Evolutionary conservation across 2,329 filamentous ascomycete genomes (phyloP).

Genomic region (Aureobasidium subglaciale): DNA sequence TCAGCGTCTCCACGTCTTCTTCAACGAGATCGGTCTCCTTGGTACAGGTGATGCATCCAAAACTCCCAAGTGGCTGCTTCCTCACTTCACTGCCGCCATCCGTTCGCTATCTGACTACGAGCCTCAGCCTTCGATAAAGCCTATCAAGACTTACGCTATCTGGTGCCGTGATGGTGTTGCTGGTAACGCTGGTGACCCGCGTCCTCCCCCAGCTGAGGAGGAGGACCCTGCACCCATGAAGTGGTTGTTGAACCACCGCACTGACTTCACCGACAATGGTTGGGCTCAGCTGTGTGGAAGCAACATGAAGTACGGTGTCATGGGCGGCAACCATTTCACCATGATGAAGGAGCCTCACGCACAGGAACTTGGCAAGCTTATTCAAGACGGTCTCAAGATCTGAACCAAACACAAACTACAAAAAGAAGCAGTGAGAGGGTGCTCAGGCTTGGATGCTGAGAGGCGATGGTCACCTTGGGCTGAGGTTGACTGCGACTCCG

Average conservation of each 20-base stretch:
- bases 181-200: constrained; percentile 57
- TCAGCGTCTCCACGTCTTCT: constrained; percentile 60
- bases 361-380: constrained; percentile 33
- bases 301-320: constrained; percentile 58
- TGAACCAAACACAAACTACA: background rate
- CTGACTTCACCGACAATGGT: constrained; percentile 62
- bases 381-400: constrained; percentile 33
- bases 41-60: constrained; percentile 54
- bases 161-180: constrained; percentile 71
- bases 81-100: constrained; percentile 65
- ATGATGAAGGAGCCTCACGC: constrained; percentile 61
- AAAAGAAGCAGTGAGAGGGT: constrained; percentile 15
- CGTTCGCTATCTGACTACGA: constrained; percentile 62
- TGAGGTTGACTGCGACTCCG: constrained; percentile 20
- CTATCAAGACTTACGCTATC: constrained; percentile 57
- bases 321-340: constrained; percentile 67
- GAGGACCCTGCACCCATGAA: constrained; percentile 48
- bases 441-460: constrained; percentile 17
- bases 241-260: constrained; percentile 67
- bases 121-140: constrained; percentile 54
- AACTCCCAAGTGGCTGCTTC: constrained; percentile 65
- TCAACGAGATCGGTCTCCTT: constrained; percentile 63
- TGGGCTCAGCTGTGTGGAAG: constrained; percentile 61
- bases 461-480: constrained; percentile 22
- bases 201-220: constrained; percentile 55